Percentiles rank a stretch among this genome's conserved stretches.
These are phyloP conservation scores for Dothideomycetidae sp. DNA, from an alignment of 2,329 filamentous ascomycete genomes.

Conservation along the genomic window DNA sequence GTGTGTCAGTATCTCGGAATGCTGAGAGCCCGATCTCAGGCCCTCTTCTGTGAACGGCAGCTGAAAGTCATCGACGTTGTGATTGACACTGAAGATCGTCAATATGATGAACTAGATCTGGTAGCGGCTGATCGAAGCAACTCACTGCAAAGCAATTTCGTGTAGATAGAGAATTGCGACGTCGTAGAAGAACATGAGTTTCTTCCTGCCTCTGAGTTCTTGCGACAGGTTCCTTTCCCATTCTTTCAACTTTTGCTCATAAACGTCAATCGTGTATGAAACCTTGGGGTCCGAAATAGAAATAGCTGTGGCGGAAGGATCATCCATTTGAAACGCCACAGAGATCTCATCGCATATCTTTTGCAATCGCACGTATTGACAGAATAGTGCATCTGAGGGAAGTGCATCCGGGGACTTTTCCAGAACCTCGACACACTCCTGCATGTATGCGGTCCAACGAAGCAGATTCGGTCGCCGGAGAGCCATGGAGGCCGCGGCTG, in stretches of 20 bases:
- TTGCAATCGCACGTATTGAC: conserved; percentile 44
- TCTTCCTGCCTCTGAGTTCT: conserved; percentile 21
- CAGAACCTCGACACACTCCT: conserved; percentile 45
- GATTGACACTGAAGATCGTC: conserved; percentile 10
- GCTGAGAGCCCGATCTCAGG: conserved; percentile 26
- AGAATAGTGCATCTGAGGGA: conserved; percentile 41
- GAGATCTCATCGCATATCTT: conserved; percentile 45
- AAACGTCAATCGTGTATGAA: conserved; percentile 39
- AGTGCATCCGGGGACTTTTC: conserved; percentile 41
- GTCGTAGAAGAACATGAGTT: conserved; percentile 31
- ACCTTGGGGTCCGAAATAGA: conserved; percentile 42
- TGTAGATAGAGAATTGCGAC: conserved; percentile 36
- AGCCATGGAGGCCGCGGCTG: conserved; percentile 44
- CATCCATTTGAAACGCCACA: conserved; percentile 42
- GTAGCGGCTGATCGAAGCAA: conserved; percentile 9
- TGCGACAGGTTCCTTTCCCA: conserved; percentile 32
- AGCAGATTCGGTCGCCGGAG: conserved; percentile 44
- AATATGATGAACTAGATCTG: neutral
- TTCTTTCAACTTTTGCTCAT: conserved; percentile 38
- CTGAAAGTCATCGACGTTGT: conserved; percentile 31
- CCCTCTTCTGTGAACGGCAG: conserved; percentile 29
- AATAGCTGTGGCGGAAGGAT: conserved; percentile 34
- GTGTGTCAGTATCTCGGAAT: conserved; percentile 29
- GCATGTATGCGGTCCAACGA: conserved; percentile 49
- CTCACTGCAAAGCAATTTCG: conserved; percentile 38